Evolutionary conservation across 176 grass and related monocot species (phyloP), one percentile per base, ranked within the genome.

Genomic region (Tuctoria greenei): DNA sequence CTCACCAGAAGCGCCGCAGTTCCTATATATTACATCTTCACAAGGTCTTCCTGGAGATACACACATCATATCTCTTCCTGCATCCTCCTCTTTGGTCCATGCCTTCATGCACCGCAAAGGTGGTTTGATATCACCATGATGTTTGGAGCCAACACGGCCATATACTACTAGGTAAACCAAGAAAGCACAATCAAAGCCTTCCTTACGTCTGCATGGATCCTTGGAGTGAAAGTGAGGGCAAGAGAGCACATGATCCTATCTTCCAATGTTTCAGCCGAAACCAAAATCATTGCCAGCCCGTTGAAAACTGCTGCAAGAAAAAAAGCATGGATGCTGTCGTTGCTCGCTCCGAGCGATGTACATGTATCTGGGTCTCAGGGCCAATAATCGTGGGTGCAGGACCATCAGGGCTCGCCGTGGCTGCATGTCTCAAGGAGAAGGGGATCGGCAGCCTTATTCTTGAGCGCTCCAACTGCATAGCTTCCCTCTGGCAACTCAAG

Each of bases 351-450:
- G 67, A 81, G 84, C 66, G 79, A 58, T 76, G 73, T 56, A 24
- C 79, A 52, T 79, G 73, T 41, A 56, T 88, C 66, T 51, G 28
- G 64, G 84, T 98, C 36, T 77, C 65, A 14, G 92, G 92, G 42
- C 82, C 96, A 24, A 82, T 99, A 31, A 84, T 99, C 57, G 96
- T 99, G 13, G 96, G 96, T 47, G 96, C 96, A 12, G 96, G 96
- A 42, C 96, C 96, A 69, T 99, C 96, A 47, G 96, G 96, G 8
- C 92, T 99, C 18, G 96, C 96, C 23, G 96, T 88, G 10, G 87
- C 92, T 17, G 96, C 92, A 36, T 95, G 96, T 63, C 89, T 99
- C 62, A 88, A 92, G 79, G 89, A 86, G 69, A 88, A 87, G 77
- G 85, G 85, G 12, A 42, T 99, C 43, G 26, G 45, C 17, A 95